Conservation (phyloP, 2,329 filamentous ascomycete genomes). For the Delphinella strobiligena region DNA sequence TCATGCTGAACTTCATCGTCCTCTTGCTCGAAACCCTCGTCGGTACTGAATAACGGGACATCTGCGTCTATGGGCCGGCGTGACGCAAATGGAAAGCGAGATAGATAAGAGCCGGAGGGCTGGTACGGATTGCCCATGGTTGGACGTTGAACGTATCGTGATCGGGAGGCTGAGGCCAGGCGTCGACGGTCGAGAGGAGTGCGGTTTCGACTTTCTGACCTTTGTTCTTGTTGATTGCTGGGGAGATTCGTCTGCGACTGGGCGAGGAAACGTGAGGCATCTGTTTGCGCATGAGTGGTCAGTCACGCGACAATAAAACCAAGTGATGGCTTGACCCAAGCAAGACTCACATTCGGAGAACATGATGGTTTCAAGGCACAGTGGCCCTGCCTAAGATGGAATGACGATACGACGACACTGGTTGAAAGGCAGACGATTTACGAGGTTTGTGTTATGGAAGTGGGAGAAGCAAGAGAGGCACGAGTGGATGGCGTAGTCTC, state of each 20-base stretch:
- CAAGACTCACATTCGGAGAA: constrained; percentile 73
- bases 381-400: too few species aligned
- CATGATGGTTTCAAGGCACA: constrained; percentile 37
- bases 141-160: constrained; percentile 36
- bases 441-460: too few species aligned
- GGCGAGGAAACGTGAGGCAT: constrained; percentile 91
- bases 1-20: constrained; percentile 88
- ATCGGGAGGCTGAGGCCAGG: constrained; percentile 27
- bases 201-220: constrained; percentile 26
- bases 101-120: constrained; percentile 54
- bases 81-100: constrained; percentile 67
- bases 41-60: constrained; percentile 84
- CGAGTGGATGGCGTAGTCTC: too few species aligned
- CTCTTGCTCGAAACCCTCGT: constrained; percentile 83
- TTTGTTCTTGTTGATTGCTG: constrained; percentile 40
- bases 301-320: constrained; percentile 28
- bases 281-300: constrained; percentile 37
- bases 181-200: constrained; percentile 37
- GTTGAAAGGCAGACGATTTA: neutral
- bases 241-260: constrained; percentile 90
- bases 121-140: constrained; percentile 68
- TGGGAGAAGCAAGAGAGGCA: too few species aligned
- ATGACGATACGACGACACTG: too few species aligned
- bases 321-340: constrained; percentile 18
- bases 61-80: constrained; percentile 54